Percentiles rank a stretch among this genome's conserved stretches.
phyloP scores from a whole-genome alignment of 164 flowering plant genomes.

The Cinnamomum chago region DNA sequence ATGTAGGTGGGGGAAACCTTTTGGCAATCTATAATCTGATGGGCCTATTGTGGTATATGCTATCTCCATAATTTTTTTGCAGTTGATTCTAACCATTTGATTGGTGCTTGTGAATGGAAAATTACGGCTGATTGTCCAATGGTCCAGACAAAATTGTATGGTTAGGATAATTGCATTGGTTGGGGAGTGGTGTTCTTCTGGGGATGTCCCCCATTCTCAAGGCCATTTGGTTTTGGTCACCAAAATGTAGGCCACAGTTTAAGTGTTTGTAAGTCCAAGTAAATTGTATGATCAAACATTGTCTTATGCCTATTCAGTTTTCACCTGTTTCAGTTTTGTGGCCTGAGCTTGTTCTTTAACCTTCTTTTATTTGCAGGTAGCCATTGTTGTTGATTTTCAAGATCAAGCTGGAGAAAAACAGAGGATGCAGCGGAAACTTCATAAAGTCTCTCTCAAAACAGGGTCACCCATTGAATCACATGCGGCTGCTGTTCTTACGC shows the following conservation, averaged over 20 bases:
- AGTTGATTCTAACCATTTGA: not conserved
- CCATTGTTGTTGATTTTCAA: slow-evolving; percentile 41
- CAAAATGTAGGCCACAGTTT: not conserved
- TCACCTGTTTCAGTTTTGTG: not conserved
- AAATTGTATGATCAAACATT: not conserved
- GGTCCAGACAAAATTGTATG: not conserved
- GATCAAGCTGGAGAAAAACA: slow-evolving; percentile 47
- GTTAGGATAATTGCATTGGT: not conserved
- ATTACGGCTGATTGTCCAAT: not conserved
- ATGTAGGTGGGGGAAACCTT: not conserved
- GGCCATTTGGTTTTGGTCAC: not conserved
- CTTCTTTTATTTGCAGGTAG: slow-evolving; percentile 35
- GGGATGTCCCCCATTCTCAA: not conserved
- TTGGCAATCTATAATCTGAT: not conserved
- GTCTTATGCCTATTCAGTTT: not conserved
- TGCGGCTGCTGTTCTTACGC: slow-evolving; percentile 72
- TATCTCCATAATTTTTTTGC: not conserved
- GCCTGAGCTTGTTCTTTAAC: slow-evolving; percentile 9
- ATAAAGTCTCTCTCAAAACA: slow-evolving; percentile 55
- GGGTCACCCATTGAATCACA: slow-evolving; percentile 84
- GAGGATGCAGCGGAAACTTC: slow-evolving; percentile 46
- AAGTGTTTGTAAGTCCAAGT: not conserved
- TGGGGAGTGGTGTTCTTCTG: too few species aligned
- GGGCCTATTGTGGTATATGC: not conserved
- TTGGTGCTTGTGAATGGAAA: not conserved